Evolutionary conservation across 108 stramenopile species (phyloP).

Genomic region (Pseudonitzschia multiseries): DNA sequence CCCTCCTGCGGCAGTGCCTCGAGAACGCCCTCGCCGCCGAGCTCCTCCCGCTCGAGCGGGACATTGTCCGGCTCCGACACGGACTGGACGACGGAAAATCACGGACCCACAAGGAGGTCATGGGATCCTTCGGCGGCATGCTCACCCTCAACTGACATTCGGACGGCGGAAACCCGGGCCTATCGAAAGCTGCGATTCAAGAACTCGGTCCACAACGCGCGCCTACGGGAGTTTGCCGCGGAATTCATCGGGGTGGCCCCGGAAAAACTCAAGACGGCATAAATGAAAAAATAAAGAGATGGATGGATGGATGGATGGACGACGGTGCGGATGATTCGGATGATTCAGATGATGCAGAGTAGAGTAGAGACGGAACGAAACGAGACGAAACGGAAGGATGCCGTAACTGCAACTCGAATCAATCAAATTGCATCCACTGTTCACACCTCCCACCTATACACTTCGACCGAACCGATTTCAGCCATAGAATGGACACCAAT

Average conservation of each 20-base stretch:
- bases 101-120: conserved; percentile 63
- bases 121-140: conserved; percentile 54
- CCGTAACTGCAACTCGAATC: too few species aligned
- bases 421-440: too few species aligned
- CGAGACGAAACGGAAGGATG: too few species aligned
- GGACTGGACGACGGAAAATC: conserved; percentile 79
- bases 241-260: conserved; percentile 54
- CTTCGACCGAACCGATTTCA: too few species aligned
- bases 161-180: conserved; percentile 57
- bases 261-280: conserved; percentile 7
- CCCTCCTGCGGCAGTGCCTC: conserved; percentile 71
- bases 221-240: conserved; percentile 56
- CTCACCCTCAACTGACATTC: conserved; percentile 53
- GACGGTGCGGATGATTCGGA: too few species aligned
- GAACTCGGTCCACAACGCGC: conserved; percentile 53
- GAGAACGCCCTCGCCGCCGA: conserved; percentile 84
- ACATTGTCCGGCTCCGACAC: conserved; percentile 70
- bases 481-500: too few species aligned
- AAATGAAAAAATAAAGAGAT: too few species aligned
- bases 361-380: too few species aligned
- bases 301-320: too few species aligned
- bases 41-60: conserved; percentile 79
- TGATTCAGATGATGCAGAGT: too few species aligned
- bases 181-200: conserved; percentile 73
- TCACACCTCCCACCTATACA: too few species aligned